Percentiles rank a stretch among this genome's conserved stretches.
phyloP scores from a whole-genome alignment of 2,329 filamentous ascomycete genomes.

The Apiospora kogelbergensis region DNA sequence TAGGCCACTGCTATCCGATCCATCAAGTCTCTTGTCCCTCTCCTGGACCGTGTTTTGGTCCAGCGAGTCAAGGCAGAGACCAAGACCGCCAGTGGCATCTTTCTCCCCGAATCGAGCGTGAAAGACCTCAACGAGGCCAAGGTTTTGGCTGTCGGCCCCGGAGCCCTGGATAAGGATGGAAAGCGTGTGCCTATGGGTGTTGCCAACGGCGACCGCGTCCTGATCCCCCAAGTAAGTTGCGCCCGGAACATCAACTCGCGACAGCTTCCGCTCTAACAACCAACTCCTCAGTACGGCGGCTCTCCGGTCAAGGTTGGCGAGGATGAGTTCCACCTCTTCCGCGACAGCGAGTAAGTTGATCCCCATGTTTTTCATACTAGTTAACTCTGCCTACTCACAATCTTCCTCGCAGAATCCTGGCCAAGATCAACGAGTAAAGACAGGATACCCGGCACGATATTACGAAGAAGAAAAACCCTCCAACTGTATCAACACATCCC shows the following conservation, averaged over 20 bases:
- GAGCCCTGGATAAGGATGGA: conserved; percentile 82
- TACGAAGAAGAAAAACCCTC: conserved; percentile 8
- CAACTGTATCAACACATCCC: conserved; percentile 26
- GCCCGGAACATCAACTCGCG: neutral
- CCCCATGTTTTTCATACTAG: too few relatives aligned
- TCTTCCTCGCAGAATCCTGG: conserved; percentile 69
- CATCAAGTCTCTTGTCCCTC: conserved; percentile 91
- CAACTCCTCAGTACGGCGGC: conserved; percentile 71
- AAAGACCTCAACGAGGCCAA: conserved; percentile 99
- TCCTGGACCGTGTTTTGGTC: conserved; percentile 96
- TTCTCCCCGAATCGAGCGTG: conserved; percentile 93
- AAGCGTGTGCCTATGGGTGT: conserved; percentile 87
- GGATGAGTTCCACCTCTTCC: conserved; percentile 93
- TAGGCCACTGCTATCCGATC: conserved; percentile 80
- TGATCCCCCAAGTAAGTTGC: conserved; percentile 83
- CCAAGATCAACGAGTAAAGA: conserved; percentile 95
- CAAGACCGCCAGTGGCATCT: conserved; percentile 96
- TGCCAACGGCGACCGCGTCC: conserved; percentile 79
- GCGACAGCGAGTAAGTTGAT: conserved; percentile 94
- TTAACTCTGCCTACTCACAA: neutral
- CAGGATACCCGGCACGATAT: conserved; percentile 5
- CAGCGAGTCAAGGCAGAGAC: conserved; percentile 97
- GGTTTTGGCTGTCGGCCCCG: conserved; percentile 92
- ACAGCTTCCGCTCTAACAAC: conserved; percentile 14
- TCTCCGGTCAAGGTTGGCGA: conserved; percentile 96